Evolutionary conservation across 371 early-diverging fungal species (phyloP).

Genomic region (Mucor indicus): DNA sequence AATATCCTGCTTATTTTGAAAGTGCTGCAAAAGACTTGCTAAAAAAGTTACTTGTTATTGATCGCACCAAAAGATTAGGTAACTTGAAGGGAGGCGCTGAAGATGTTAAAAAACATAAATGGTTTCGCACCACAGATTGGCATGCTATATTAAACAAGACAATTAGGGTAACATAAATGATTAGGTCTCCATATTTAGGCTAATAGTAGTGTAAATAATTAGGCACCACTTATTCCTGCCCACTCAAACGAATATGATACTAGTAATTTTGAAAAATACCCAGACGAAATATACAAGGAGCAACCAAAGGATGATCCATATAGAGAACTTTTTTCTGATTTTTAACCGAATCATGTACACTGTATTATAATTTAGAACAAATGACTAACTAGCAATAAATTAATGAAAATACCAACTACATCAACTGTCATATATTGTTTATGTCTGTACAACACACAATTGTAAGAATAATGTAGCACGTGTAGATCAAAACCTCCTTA

Average conservation of each 20-base stretch:
- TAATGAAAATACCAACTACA: no score
- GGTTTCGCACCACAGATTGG: slow-evolving; percentile 88
- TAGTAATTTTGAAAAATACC: slow-evolving; percentile 67
- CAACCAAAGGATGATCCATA: slow-evolving; percentile 42
- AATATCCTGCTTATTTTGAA: slow-evolving; percentile 78
- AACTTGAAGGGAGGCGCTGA: slow-evolving; percentile 50
- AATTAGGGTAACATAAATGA: slow-evolving; percentile 42
- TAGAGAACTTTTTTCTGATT: slow-evolving; percentile 41
- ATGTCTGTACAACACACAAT: no score
- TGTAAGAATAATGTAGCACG: no score
- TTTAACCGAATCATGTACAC: no score
- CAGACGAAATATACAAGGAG: slow-evolving; percentile 42
- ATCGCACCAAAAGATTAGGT: slow-evolving; percentile 75
- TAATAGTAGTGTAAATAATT: no score
- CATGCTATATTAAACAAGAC: slow-evolving; percentile 66
- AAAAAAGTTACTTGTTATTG: slow-evolving; percentile 72
- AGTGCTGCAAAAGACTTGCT: slow-evolving; percentile 74
- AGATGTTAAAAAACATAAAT: slow-evolving; percentile 81
- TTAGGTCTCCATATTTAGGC: not conserved
- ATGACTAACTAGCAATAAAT: no score
- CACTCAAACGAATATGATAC: slow-evolving; percentile 64
- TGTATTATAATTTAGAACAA: no score
- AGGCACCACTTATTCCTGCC: slow-evolving; percentile 63
- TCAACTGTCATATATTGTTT: no score
- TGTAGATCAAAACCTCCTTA: no score